Evolutionary conservation across 768 basidiomycete species (phyloP).

Genomic region (Mycena haematopus): DNA sequence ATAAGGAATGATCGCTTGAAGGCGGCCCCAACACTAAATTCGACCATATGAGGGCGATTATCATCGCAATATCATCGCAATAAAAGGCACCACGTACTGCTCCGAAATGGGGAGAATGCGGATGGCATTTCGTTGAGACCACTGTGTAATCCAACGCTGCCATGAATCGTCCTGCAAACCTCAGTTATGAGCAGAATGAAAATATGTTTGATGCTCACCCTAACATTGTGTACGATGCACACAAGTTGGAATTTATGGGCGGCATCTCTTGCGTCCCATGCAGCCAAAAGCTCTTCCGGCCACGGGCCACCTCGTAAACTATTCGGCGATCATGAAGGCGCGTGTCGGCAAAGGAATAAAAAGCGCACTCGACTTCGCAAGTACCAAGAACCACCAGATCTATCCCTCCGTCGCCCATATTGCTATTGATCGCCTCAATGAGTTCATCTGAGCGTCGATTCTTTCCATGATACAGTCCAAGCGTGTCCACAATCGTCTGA

Average conservation of each 20-base stretch:
- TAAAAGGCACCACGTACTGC: constrained; percentile 44
- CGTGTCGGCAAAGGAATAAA: background rate
- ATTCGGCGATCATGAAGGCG: background rate
- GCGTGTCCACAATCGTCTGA: constrained; percentile 39
- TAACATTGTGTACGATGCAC: constrained; percentile 49
- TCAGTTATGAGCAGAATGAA: background rate
- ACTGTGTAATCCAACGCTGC: constrained; percentile 42
- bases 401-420: constrained; percentile 34
- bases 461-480: constrained; percentile 39
- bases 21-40: constrained; percentile 37
- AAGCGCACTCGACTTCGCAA: constrained; percentile 52
- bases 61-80: constrained; percentile 1
- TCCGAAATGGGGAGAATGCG: constrained; percentile 46
- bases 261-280: constrained; percentile 44
- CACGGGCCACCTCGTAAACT: constrained; percentile 35
- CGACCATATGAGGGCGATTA: background rate
- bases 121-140: constrained; percentile 45
- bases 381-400: constrained; percentile 50
- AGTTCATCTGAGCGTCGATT: constrained; percentile 36
- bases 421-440: constrained; percentile 33
- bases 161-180: constrained; percentile 35
- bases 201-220: constrained; percentile 22
- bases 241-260: constrained; percentile 48
- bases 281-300: constrained; percentile 37
- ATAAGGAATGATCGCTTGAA: constrained; percentile 39